phyloP scores from a whole-genome alignment of 371 early-diverging fungal genomes.

The Nematocida sp. region DNA sequence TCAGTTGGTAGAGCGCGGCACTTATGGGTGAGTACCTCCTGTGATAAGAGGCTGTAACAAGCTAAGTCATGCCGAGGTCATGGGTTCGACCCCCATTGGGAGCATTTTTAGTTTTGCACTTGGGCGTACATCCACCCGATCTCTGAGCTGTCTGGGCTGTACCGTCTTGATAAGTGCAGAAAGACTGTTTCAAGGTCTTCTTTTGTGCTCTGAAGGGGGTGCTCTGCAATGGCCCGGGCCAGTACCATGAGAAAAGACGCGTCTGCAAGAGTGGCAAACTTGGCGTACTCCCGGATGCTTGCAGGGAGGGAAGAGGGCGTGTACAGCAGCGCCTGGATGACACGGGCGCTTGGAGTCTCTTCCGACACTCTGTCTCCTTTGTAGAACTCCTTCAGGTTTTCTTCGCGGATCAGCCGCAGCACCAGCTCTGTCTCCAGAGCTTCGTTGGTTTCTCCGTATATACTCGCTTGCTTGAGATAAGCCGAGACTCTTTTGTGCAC shows the following conservation, averaged over 20 bases:
- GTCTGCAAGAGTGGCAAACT: constrained; percentile 3
- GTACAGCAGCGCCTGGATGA: constrained; percentile 21
- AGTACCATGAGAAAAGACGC: neutral
- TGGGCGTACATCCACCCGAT: constrained; percentile 10
- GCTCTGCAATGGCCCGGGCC: neutral
- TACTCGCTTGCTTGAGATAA: constrained; percentile 18
- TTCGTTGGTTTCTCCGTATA: constrained; percentile 18
- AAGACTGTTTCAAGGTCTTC: constrained; percentile 30
- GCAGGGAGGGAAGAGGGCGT: neutral
- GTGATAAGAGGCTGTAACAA: constrained; percentile 44
- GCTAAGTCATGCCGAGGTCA: constrained; percentile 58
- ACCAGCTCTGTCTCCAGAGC: constrained; percentile 18
- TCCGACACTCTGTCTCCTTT: constrained; percentile 31
- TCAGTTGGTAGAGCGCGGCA: constrained; percentile 58
- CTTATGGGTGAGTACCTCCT: constrained; percentile 53
- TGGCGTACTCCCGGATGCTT: constrained; percentile 9
- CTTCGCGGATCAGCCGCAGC: constrained; percentile 12
- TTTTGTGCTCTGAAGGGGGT: neutral
- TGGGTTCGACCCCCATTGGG: constrained; percentile 58
- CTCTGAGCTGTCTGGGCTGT: neutral
- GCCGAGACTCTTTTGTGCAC: neutral
- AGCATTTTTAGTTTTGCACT: constrained; percentile 50
- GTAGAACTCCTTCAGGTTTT: constrained; percentile 16
- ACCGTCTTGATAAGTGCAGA: constrained; percentile 30
- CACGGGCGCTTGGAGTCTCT: constrained; percentile 3